phyloP scores from a whole-genome alignment of 2,329 filamentous ascomycete genomes.

The Metarhizium anisopliae region DNA sequence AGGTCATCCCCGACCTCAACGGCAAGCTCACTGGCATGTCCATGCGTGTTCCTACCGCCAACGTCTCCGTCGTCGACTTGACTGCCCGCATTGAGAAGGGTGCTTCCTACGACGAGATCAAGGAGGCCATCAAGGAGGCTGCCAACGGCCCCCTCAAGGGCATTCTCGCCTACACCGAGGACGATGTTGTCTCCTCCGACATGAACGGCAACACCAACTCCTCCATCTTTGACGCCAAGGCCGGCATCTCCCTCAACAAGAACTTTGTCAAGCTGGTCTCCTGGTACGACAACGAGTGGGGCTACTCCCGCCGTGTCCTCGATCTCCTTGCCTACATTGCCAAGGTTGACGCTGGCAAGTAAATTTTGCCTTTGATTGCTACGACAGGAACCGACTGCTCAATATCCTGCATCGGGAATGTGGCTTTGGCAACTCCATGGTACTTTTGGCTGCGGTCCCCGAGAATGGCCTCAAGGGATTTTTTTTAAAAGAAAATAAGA shows the following conservation, averaged over 20 bases:
- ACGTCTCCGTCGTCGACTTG: slow-evolving; percentile 98
- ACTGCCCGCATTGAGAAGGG: slow-evolving; percentile 90
- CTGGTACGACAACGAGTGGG: slow-evolving; percentile 99
- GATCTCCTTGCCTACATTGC: slow-evolving; percentile 73
- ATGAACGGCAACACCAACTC: slow-evolving; percentile 87
- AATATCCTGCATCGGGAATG: background rate
- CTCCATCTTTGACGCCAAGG: slow-evolving; percentile 99
- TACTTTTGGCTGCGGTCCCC: background rate
- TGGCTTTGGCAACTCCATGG: background rate
- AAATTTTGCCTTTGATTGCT: slow-evolving; percentile 13
- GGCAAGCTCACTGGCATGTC: slow-evolving; percentile 99
- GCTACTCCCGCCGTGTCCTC: slow-evolving; percentile 92
- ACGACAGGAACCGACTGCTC: background rate
- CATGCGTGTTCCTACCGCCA: slow-evolving; percentile 97
- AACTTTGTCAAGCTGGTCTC: slow-evolving; percentile 98
- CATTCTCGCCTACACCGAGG: slow-evolving; percentile 91
- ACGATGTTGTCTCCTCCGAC: slow-evolving; percentile 91
- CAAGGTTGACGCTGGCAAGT: slow-evolving; percentile 61
- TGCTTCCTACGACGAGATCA: slow-evolving; percentile 86
- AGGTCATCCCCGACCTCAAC: slow-evolving; percentile 96
- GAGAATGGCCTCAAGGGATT: background rate
- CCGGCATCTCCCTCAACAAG: slow-evolving; percentile 94
- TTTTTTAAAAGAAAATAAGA: background rate
- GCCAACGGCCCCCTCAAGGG: slow-evolving; percentile 79
- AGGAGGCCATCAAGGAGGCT: slow-evolving; percentile 80